Evolutionary conservation across 768 basidiomycete species (phyloP).

Genomic region (Polyporus arcularius): DNA sequence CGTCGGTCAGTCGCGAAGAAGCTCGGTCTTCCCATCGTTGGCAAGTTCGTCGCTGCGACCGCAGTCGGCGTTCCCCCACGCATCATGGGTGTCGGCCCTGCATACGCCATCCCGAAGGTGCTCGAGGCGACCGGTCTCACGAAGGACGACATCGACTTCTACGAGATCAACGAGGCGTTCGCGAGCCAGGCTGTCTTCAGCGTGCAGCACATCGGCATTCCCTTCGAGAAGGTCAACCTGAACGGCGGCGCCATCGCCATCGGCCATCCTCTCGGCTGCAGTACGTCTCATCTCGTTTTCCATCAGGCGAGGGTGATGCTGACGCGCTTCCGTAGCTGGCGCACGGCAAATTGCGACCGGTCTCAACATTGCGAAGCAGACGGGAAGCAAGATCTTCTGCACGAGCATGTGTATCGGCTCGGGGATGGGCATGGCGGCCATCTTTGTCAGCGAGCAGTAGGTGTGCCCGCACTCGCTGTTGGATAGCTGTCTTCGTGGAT

Average conservation of each 20-base stretch:
- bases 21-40: conserved; percentile 83
- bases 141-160: conserved; percentile 81
- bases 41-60: conserved; percentile 75
- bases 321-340: conserved; percentile 51
- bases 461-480: background rate
- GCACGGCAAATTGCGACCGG: conserved; percentile 88
- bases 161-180: conserved; percentile 91
- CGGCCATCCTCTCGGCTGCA: conserved; percentile 86
- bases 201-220: conserved; percentile 68
- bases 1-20: conserved; percentile 79
- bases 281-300: conserved; percentile 42
- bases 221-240: conserved; percentile 79
- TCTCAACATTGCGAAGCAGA: conserved; percentile 77
- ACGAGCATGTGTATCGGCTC: conserved; percentile 92
- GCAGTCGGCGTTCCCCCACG: conserved; percentile 82
- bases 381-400: conserved; percentile 73
- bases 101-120: conserved; percentile 79
- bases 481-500: background rate
- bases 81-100: conserved; percentile 92
- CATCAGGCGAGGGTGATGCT: background rate
- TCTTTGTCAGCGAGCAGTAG: conserved; percentile 84
- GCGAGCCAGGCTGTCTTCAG: conserved; percentile 80
- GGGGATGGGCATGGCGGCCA: conserved; percentile 89
- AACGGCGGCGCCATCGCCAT: conserved; percentile 89
- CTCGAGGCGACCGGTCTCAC: conserved; percentile 67